Base-by-base conservation (phyloP, 73 alveolate species). In the Paramecium sexaurelia region DNA sequence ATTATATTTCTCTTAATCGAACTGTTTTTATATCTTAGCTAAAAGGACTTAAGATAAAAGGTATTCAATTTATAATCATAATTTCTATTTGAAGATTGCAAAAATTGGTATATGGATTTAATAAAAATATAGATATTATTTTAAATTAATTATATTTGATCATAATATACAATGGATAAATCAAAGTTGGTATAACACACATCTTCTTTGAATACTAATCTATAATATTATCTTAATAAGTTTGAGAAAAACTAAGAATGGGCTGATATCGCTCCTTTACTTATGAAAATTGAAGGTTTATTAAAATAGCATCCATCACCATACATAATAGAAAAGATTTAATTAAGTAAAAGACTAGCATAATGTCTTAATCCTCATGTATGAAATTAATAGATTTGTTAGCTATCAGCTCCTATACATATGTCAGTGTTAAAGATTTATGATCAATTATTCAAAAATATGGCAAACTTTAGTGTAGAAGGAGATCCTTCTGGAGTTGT, bases 291-390 rank as follows among this genome's bases (percentile, higher is more conserved):
- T 41, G 94, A 88, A 33, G 91, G 87, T 7, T 55, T 82, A n/a
- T 36, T 88, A 29, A 88, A 88, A 82, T 36, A 88, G 24, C 78
- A 88, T 55, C 94, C 94, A 41, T 55, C 87, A 69, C 94, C 94
- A 37, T 88, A 35, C 73, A 88, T 88, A 24, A 68, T 40, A 4
- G 94, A 88, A 51, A 88, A 88, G 83, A 75, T 88, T 13, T 43
- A 75, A 43, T 69, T 88, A 66, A 57, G 87, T 6, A 88, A 88
- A 55, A 88, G 94, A 88, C 45, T 88, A 29, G 94, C 94, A 7
- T 71, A 88, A 84, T 88, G 94, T 88, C 91, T 88, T 9, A 88
- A 88, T 88, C 94, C 94, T 0, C 66, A 68, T 39, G 85, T 88
- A 69, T 82, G 57, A 57, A 7, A 35, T 41, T 47, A 19, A 43